phyloP scores from a whole-genome alignment of 2,329 filamentous ascomycete species.

The Fusarium caatingaense region DNA sequence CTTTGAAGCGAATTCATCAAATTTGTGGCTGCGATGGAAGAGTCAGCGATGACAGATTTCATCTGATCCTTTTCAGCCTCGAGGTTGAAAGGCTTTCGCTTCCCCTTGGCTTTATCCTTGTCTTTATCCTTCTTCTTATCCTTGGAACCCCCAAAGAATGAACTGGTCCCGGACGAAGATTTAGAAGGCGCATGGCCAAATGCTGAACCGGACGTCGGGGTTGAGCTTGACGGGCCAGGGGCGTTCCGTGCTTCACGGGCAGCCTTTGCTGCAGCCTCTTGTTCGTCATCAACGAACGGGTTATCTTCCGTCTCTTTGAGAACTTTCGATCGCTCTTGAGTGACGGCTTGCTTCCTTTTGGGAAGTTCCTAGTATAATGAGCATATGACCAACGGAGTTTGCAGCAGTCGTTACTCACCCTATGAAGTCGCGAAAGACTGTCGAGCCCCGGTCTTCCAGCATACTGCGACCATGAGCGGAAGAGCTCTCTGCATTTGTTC shows the following conservation, averaged over 20 bases:
- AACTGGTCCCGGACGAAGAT: slow-evolving; percentile 51
- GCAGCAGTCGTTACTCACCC: slow-evolving; percentile 54
- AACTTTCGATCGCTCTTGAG: slow-evolving; percentile 83
- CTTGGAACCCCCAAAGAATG: slow-evolving; percentile 58
- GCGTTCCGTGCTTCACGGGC: slow-evolving; percentile 45
- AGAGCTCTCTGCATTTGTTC: slow-evolving; percentile 87
- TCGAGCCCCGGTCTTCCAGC: slow-evolving; percentile 83
- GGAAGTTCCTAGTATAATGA: slow-evolving; percentile 66
- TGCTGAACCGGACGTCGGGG: slow-evolving; percentile 17
- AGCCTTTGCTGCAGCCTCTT: slow-evolving; percentile 57
- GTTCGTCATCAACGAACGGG: slow-evolving; percentile 75
- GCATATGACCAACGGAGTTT: slow-evolving; percentile 2
- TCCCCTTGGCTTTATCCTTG: slow-evolving; percentile 67
- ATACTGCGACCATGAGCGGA: slow-evolving; percentile 89
- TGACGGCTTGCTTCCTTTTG: slow-evolving; percentile 76
- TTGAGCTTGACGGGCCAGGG: slow-evolving; percentile 36
- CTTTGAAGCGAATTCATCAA: slow-evolving; percentile 86
- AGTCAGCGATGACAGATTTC: slow-evolving; percentile 87
- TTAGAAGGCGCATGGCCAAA: slow-evolving; percentile 47
- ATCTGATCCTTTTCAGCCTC: slow-evolving; percentile 89
- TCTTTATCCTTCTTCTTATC: slow-evolving; percentile 66
- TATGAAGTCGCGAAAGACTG: slow-evolving; percentile 81
- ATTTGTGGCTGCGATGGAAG: slow-evolving; percentile 91
- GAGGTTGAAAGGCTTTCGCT: slow-evolving; percentile 78
- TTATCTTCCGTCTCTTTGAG: slow-evolving; percentile 82